Evolutionary conservation across 129 eudicot genomes (phyloP).

Genomic region (Cynara cardunculus): DNA sequence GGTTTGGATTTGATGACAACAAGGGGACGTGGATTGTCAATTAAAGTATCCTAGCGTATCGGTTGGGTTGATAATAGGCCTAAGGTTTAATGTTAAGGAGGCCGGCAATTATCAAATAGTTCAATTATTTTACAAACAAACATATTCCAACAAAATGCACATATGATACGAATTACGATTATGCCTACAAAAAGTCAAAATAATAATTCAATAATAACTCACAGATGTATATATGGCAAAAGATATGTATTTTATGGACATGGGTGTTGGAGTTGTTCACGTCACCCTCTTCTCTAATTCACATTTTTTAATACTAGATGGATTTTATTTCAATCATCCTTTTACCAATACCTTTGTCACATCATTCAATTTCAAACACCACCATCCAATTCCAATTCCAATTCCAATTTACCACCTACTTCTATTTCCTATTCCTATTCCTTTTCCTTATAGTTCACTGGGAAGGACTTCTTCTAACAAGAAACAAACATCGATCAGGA

Average conservation of each 20-base stretch:
- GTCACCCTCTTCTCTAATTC: slow-evolving; percentile 45
- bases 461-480: too few species aligned
- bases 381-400: too few species aligned
- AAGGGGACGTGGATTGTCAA: background rate
- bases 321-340: too few species aligned
- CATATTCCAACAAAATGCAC: background rate
- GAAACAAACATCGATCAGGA: background rate
- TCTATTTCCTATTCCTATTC: too few species aligned
- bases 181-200: too few species aligned
- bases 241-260: slow-evolving; percentile 19
- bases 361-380: too few species aligned
- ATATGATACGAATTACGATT: too few species aligned
- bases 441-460: too few species aligned
- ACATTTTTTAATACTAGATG: slow-evolving; percentile 15
- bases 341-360: too few species aligned
- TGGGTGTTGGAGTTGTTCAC: slow-evolving; percentile 68
- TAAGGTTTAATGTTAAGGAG: background rate
- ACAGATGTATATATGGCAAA: too few species aligned
- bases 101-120: background rate
- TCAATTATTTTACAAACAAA: too few species aligned
- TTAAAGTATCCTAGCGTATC: slow-evolving; percentile 20
- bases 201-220: too few species aligned
- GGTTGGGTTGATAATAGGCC: slow-evolving; percentile 9
- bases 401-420: background rate
- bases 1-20: background rate